Evolutionary conservation across 2,329 filamentous ascomycete genomes (phyloP).

Genomic region (Epichloe scottii): DNA sequence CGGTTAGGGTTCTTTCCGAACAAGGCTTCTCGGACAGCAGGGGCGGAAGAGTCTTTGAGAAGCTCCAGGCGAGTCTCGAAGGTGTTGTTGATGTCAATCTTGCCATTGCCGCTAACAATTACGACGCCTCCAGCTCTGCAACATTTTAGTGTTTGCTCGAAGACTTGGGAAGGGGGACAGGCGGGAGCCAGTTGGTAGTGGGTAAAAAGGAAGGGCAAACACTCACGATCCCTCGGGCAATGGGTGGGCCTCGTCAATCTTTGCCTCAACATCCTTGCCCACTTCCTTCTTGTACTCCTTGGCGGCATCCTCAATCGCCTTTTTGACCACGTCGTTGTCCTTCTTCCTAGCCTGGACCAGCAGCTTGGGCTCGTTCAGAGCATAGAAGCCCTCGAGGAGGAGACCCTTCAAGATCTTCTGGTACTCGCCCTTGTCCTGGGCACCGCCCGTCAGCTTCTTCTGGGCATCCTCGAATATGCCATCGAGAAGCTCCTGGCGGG

Average conservation of each 20-base stretch:
- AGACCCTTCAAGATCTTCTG: conserved; percentile 64
- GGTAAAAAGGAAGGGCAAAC: neutral
- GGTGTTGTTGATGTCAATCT: conserved; percentile 98
- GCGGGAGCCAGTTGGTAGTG: neutral
- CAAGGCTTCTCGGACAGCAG: conserved; percentile 69
- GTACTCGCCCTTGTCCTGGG: conserved; percentile 64
- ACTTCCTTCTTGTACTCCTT: conserved; percentile 74
- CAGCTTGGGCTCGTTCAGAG: conserved; percentile 69
- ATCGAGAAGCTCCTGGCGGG: conserved; percentile 84
- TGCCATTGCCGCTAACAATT: conserved; percentile 72
- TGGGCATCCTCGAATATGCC: conserved; percentile 72
- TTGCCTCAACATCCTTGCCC: conserved; percentile 55
- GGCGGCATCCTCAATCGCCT: conserved; percentile 63
- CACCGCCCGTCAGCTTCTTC: conserved; percentile 52
- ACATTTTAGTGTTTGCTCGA: neutral
- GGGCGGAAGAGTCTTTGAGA: conserved; percentile 73
- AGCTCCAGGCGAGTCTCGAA: conserved; percentile 82
- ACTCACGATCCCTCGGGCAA: conserved; percentile 76
- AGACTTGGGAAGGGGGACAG: neutral
- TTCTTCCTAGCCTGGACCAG: conserved; percentile 64
- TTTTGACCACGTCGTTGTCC: conserved; percentile 64
- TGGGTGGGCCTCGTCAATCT: conserved; percentile 66
- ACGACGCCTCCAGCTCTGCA: conserved; percentile 69
- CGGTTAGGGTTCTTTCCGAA: conserved; percentile 94
- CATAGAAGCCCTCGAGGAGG: conserved; percentile 82